Conservation (phyloP, 805 yeast species). For the Tetrapisispora nanseiensis region DNA sequence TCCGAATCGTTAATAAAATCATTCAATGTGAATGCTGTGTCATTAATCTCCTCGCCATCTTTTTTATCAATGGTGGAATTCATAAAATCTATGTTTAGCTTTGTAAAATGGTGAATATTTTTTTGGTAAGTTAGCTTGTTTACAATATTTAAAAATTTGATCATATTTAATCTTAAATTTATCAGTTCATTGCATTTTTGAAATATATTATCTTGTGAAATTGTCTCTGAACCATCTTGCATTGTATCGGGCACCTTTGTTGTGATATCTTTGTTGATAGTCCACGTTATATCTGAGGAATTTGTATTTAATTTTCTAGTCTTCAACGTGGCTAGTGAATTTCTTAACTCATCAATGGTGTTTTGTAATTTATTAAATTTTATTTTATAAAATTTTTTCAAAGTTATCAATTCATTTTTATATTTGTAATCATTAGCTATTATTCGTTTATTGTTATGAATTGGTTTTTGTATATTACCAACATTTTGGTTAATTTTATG, state of each 20-base stretch:
- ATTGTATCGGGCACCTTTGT: not conserved
- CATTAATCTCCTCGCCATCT: not conserved
- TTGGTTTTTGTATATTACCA: not conserved
- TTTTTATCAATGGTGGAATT: not conserved
- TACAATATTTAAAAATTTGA: constrained; percentile 1
- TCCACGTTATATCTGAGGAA: constrained; percentile 36
- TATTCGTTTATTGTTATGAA: not conserved
- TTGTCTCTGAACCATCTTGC: not conserved
- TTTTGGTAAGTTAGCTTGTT: constrained; percentile 4
- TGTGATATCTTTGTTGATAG: constrained; percentile 62
- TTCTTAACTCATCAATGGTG: constrained; percentile 9
- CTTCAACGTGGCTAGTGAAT: constrained; percentile 4
- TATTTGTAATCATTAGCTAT: not conserved
- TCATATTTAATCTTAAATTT: not conserved
- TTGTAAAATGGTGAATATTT: constrained; percentile 1
- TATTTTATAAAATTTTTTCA: constrained; percentile 7
- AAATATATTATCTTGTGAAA: not conserved
- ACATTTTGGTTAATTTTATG: not conserved
- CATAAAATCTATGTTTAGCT: not conserved
- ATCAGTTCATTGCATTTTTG: not conserved
- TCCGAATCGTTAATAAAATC: not conserved
- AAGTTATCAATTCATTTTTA: not conserved
- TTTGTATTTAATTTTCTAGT: constrained; percentile 1
- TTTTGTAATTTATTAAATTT: constrained; percentile 9
- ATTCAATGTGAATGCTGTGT: not conserved